phyloP scores from a whole-genome alignment of 352 stramenopile genomes.

The Phytophthora cactorum region DNA sequence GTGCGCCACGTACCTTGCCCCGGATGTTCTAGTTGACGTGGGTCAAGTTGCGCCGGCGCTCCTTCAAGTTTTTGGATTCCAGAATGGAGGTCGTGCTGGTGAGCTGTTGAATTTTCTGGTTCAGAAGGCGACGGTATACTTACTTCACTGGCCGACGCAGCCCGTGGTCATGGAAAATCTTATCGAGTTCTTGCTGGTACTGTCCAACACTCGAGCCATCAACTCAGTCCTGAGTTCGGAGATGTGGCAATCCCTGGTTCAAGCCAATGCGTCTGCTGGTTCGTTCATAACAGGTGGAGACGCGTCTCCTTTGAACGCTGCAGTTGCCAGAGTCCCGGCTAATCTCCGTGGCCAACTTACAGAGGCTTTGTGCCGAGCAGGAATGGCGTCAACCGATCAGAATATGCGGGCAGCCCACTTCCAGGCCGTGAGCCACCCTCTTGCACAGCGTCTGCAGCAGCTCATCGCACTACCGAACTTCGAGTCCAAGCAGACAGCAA shows the following conservation, averaged over 20 bases:
- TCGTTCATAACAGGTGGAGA: constrained; percentile 51
- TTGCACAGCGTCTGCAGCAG: constrained; percentile 57
- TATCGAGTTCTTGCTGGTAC: constrained; percentile 75
- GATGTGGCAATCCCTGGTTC: constrained; percentile 78
- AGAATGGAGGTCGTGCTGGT: constrained; percentile 52
- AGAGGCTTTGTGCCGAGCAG: constrained; percentile 73
- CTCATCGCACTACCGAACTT: constrained; percentile 67
- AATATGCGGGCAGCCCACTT: constrained; percentile 57
- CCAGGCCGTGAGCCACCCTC: constrained; percentile 54
- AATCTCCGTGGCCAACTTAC: constrained; percentile 66
- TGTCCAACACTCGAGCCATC: constrained; percentile 74
- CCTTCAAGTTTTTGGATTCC: constrained; percentile 70
- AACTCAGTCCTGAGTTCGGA: constrained; percentile 53
- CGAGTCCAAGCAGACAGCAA: constrained; percentile 62
- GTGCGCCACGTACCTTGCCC: constrained; percentile 75
- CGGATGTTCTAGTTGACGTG: constrained; percentile 49
- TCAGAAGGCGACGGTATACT: constrained; percentile 67
- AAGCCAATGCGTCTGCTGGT: constrained; percentile 69
- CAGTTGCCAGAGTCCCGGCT: constrained; percentile 66
- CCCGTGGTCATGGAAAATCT: constrained; percentile 85
- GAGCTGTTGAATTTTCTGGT: constrained; percentile 80
- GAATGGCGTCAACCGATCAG: constrained; percentile 64
- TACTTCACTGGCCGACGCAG: constrained; percentile 85
- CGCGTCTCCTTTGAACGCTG: constrained; percentile 40
- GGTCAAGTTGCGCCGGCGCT: constrained; percentile 54